Conservation (phyloP, 176 grass and related monocot species). For the Panicum miliaceum region DNA sequence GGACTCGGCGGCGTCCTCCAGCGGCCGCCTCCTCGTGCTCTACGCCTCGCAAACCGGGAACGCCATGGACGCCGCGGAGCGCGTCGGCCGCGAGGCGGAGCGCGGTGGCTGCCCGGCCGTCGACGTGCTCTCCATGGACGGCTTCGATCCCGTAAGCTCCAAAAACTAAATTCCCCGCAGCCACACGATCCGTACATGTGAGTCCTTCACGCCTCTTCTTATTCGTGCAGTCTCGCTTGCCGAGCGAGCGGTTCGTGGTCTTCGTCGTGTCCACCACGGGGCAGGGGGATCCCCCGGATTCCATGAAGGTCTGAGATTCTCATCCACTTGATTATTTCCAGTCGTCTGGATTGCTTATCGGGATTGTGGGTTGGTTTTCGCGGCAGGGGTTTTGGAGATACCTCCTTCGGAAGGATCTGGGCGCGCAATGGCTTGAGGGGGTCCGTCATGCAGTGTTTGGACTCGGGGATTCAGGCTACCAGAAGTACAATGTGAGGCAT, state of each 20-base stretch:
- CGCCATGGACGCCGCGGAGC: slow-evolving; percentile 76
- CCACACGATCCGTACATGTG: not conserved
- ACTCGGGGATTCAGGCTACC: slow-evolving; percentile 86
- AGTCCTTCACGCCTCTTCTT: not conserved
- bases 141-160: slow-evolving; percentile 64
- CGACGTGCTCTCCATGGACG: slow-evolving; percentile 72
- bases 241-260: slow-evolving; percentile 53
- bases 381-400: slow-evolving; percentile 73
- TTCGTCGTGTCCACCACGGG: slow-evolving; percentile 91
- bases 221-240: slow-evolving; percentile 54
- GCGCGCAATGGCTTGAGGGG: slow-evolving; percentile 62
- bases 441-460: slow-evolving; percentile 81
- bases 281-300: slow-evolving; percentile 82
- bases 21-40: slow-evolving; percentile 58
- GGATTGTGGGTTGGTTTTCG: slow-evolving; percentile 7
- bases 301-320: slow-evolving; percentile 65
- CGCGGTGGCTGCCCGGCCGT: slow-evolving; percentile 74
- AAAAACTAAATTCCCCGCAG: not conserved
- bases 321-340: not conserved
- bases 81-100: slow-evolving; percentile 74
- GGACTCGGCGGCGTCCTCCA: not conserved
- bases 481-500: slow-evolving; percentile 85
- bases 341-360: not conserved
- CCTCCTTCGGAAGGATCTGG: slow-evolving; percentile 64
- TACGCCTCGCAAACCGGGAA: slow-evolving; percentile 88